Base-by-base conservation (phyloP, 2,329 filamentous ascomycete species). In the Xylariaceae sp. region DNA sequence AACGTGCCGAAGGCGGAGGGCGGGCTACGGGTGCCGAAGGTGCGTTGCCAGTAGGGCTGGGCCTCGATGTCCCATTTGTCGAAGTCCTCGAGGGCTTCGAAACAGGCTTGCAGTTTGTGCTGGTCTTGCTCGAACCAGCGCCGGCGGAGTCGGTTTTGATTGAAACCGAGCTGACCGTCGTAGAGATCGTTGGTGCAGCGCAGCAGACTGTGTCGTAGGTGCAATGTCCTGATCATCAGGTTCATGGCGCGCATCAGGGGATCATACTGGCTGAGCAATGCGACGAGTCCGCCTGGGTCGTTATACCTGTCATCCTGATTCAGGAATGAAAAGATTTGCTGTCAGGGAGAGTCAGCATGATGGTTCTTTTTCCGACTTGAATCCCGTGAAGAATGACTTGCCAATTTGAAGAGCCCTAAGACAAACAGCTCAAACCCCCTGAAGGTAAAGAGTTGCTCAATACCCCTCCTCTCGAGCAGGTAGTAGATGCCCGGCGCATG, bases 401-500 rank as follows among this genome's bases (percentile, higher is more conserved):
- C 62, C 35, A 63, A 42, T 59, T 58, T 64, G 35, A 64, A 35
- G 23, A 63, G 53, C 2, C 61, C 58, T 10, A 63, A 37, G 15
- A 63, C 39, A 44, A 64, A 64, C 34, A 64, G 35, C 51, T 64
- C 63, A 42, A 59, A 60, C n/a, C 63, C 61, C 47, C 54, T 56
- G 3, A 37, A 49, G 9, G 63, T 63, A 55, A 13, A 63, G 44
- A 63, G 34, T 53, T 63, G 63, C 53, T 60, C 63, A 2, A 61
- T n/a, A 9, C 63, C 61, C 37, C 63, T 61, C 51, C 54, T 64
- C 53, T 64, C 61, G 13, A 64, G 17, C 5, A 64, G 56, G 48
- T 63, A 64, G 49, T 61, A 64, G 52, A 64, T 45, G n/a, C 61
- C 63, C 8, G 61, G 51, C 2, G 57, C 53, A 54, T 63, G 63